A percentile compares a stretch with the other conserved stretches of the same genome.
These are phyloP conservation scores for Trichophyton simii DNA, from an alignment of 2,329 filamentous ascomycete species.

Conservation along the genomic window DNA sequence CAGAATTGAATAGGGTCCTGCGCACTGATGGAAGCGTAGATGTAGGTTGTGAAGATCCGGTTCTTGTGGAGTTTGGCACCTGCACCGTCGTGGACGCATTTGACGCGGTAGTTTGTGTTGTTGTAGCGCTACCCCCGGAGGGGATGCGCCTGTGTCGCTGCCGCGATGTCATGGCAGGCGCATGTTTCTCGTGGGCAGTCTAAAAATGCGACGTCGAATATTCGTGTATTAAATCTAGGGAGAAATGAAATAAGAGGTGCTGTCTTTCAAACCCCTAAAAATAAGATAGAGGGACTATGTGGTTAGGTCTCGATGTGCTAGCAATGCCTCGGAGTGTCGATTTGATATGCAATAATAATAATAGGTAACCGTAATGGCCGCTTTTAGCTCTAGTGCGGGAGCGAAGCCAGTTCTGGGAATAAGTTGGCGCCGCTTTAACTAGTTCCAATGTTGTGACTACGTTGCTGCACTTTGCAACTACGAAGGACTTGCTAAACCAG, in stretches of 20 bases:
- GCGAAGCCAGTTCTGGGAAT: background rate
- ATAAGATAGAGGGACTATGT: background rate
- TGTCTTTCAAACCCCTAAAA: background rate
- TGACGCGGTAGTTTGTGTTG: slow-evolving; percentile 4
- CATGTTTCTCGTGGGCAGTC: background rate
- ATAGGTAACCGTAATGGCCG: background rate
- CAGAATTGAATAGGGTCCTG: slow-evolving; percentile 11
- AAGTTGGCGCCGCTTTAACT: background rate
- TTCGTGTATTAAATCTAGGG: background rate
- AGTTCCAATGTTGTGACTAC: too few relatives aligned
- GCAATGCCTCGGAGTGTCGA: background rate
- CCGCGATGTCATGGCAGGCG: slow-evolving; percentile 7
- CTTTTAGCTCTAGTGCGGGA: background rate
- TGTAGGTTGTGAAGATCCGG: background rate
- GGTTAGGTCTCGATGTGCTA: background rate
- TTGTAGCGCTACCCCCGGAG: slow-evolving; percentile 9
- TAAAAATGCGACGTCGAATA: background rate
- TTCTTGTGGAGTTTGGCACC: background rate
- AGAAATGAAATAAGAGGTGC: background rate
- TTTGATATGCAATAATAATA: background rate
- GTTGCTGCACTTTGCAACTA: too few relatives aligned
- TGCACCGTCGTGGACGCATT: slow-evolving; percentile 8
- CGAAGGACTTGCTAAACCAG: too few relatives aligned
- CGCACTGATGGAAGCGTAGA: slow-evolving; percentile 8
- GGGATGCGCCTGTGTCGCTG: slow-evolving; percentile 10